A percentile compares a stretch with the other conserved stretches of the same genome.
These are phyloP conservation scores for Pezicula radicicola DNA, from an alignment of 2,329 filamentous ascomycete species.

Conservation along the genomic window DNA sequence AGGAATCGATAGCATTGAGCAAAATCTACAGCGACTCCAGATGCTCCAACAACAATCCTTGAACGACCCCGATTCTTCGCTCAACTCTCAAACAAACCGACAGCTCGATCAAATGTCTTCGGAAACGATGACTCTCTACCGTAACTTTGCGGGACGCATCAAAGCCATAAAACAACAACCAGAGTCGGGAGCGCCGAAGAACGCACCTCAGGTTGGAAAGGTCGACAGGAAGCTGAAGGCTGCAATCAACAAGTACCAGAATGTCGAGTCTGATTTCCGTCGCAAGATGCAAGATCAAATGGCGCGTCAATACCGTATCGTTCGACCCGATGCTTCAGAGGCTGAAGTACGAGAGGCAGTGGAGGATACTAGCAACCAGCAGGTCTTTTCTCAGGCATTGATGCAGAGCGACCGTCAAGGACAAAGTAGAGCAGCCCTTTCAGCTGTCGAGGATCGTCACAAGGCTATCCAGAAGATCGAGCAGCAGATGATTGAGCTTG, in stretches of 20 bases:
- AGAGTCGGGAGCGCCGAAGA: slow-evolving; percentile 69
- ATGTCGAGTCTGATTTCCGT: slow-evolving; percentile 75
- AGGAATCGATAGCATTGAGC: slow-evolving; percentile 72
- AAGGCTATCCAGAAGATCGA: slow-evolving; percentile 90
- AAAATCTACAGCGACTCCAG: slow-evolving; percentile 68
- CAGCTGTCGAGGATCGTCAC: slow-evolving; percentile 79
- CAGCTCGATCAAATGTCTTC: slow-evolving; percentile 71
- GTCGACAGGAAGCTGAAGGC: slow-evolving; percentile 77
- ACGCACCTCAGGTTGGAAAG: slow-evolving; percentile 76
- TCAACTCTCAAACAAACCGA: slow-evolving; percentile 61
- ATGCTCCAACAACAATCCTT: slow-evolving; percentile 63
- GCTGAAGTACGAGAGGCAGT: slow-evolving; percentile 76
- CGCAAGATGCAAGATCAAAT: slow-evolving; percentile 80
- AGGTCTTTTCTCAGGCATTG: slow-evolving; percentile 86
- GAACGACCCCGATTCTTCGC: slow-evolving; percentile 69
- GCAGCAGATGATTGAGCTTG: slow-evolving; percentile 81
- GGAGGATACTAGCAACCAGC: slow-evolving; percentile 63
- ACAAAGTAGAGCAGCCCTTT: slow-evolving; percentile 75
- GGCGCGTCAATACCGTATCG: slow-evolving; percentile 86
- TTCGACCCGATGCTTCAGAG: slow-evolving; percentile 76
- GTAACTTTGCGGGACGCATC: slow-evolving; percentile 73
- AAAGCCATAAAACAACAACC: slow-evolving; percentile 79
- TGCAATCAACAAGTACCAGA: slow-evolving; percentile 79
- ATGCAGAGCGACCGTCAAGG: slow-evolving; percentile 78
- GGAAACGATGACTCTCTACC: slow-evolving; percentile 82